A percentile compares a stretch with the other conserved stretches of the same genome.
These are phyloP conservation scores for Endothia cerciana DNA, from an alignment of 2,329 filamentous ascomycete species.

Conservation along the genomic window DNA sequence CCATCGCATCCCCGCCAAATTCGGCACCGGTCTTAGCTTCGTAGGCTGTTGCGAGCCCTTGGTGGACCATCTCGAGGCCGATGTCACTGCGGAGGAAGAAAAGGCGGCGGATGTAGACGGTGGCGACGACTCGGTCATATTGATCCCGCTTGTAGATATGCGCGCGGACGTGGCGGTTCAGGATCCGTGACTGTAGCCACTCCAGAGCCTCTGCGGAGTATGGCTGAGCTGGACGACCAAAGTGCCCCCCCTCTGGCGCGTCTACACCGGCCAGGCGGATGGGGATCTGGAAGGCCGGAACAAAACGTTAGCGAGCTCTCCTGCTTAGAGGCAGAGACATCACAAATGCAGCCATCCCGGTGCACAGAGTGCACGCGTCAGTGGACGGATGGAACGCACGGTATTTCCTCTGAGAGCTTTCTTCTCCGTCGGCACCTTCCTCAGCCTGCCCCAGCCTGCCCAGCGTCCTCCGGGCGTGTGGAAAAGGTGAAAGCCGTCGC, in stretches of 20 bases:
- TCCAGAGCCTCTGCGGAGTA: slow-evolving; percentile 78
- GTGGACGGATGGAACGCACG: slow-evolving; percentile 51
- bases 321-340: neutral
- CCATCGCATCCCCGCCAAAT: slow-evolving; percentile 72
- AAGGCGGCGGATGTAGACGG: slow-evolving; percentile 72
- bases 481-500: slow-evolving; percentile 91
- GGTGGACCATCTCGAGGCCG: slow-evolving; percentile 85
- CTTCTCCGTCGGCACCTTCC: slow-evolving; percentile 70
- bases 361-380: neutral
- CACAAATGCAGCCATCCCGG: neutral
- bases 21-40: slow-evolving; percentile 90
- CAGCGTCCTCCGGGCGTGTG: slow-evolving; percentile 91
- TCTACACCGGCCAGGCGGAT: slow-evolving; percentile 91
- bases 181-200: slow-evolving; percentile 77
- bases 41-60: slow-evolving; percentile 86
- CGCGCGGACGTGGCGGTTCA: slow-evolving; percentile 75
- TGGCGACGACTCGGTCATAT: slow-evolving; percentile 88
- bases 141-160: slow-evolving; percentile 86
- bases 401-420: slow-evolving; percentile 76
- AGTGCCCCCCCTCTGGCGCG: slow-evolving; percentile 91
- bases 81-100: slow-evolving; percentile 76
- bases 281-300: slow-evolving; percentile 67
- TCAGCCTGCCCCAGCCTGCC: slow-evolving; percentile 91
- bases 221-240: slow-evolving; percentile 85
- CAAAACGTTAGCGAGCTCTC: neutral